phyloP scores from a whole-genome alignment of 1,139 yeast genomes.

The Geotrichum klebahnii region DNA sequence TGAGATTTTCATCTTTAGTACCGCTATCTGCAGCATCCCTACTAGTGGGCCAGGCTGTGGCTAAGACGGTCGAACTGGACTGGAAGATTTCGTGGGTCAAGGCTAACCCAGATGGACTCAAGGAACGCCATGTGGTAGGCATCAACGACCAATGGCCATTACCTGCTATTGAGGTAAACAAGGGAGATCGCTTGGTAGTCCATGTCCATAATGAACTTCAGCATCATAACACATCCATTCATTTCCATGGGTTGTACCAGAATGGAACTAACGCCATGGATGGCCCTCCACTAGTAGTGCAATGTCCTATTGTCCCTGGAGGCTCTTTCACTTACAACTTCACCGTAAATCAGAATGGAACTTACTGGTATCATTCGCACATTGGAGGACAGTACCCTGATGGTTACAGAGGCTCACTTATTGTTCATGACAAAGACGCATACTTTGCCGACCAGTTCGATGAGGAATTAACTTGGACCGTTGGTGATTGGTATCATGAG shows the following conservation, averaged over 20 bases:
- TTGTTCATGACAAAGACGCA: conserved; percentile 58
- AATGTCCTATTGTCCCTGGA: conserved; percentile 82
- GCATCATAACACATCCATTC: conserved; percentile 65
- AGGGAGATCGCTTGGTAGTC: conserved; percentile 71
- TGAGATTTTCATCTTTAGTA: conserved; percentile 8
- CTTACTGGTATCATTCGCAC: conserved; percentile 97
- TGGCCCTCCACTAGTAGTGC: conserved; percentile 82
- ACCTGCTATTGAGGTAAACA: conserved; percentile 66
- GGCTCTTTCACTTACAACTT: conserved; percentile 68
- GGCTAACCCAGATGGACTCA: conserved; percentile 72
- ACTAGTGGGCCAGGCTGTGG: conserved; percentile 37
- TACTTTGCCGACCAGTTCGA: conserved; percentile 58
- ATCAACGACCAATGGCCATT: conserved; percentile 83
- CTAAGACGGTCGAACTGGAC: conserved; percentile 61
- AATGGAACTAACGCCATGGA: conserved; percentile 70
- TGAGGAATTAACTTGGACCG: conserved; percentile 61
- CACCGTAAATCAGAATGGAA: conserved; percentile 80
- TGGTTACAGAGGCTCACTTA: conserved; percentile 79
- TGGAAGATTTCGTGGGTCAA: conserved; percentile 71
- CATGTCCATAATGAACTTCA: conserved; percentile 64
- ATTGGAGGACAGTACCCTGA: conserved; percentile 82
- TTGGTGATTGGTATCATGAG: conserved; percentile 84
- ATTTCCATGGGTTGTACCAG: conserved; percentile 90
- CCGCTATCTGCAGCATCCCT: conserved; percentile 11
- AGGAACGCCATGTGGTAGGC: conserved; percentile 64